These are phyloP conservation scores for Pseudocercospora cruenta DNA, from an alignment of 2,329 filamentous ascomycete genomes.

Conservation along the genomic window DNA sequence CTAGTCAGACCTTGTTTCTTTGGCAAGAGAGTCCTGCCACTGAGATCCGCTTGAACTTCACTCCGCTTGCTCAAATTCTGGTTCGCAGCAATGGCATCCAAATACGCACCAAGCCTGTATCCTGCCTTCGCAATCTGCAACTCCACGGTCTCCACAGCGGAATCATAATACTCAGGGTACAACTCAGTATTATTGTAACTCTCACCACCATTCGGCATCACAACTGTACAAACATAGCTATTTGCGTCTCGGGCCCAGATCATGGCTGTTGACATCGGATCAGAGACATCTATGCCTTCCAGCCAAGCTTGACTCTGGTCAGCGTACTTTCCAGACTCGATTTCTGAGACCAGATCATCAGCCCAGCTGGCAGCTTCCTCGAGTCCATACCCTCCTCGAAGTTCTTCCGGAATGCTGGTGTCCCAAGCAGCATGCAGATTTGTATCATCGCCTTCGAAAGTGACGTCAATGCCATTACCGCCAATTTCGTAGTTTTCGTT, in stretches of 20 bases:
- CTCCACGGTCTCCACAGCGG: conserved; percentile 44
- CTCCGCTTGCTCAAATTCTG: conserved; percentile 2
- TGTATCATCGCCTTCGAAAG: conserved; percentile 45
- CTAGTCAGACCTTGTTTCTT: conserved; percentile 7
- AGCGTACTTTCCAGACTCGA: conserved; percentile 46
- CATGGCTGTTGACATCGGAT: conserved; percentile 44
- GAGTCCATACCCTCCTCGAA: conserved; percentile 45
- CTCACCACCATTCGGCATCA: conserved; percentile 44
- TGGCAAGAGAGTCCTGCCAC: conserved; percentile 12
- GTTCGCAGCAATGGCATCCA: conserved; percentile 40
- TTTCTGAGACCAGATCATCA: conserved; percentile 40
- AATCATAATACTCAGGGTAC: conserved; percentile 36
- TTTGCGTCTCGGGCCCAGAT: conserved; percentile 50
- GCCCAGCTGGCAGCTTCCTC: conserved; percentile 46
- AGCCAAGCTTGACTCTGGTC: conserved; percentile 42
- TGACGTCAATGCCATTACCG: conserved; percentile 50
- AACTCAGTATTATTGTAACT: conserved; percentile 34
- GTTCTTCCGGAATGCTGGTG: conserved; percentile 48
- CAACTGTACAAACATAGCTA: conserved; percentile 46
- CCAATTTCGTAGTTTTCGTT: conserved; percentile 52
- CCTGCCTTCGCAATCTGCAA: conserved; percentile 51
- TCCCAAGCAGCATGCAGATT: conserved; percentile 53
- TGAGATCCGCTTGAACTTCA: conserved; percentile 8
- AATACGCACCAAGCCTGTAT: conserved; percentile 42
- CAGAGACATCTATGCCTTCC: conserved; percentile 40